Percentiles rank a stretch among this genome's conserved stretches.
Evolutionary conservation across 768 basidiomycete species (phyloP).

Genomic region (Pulveroboletus sp.): DNA sequence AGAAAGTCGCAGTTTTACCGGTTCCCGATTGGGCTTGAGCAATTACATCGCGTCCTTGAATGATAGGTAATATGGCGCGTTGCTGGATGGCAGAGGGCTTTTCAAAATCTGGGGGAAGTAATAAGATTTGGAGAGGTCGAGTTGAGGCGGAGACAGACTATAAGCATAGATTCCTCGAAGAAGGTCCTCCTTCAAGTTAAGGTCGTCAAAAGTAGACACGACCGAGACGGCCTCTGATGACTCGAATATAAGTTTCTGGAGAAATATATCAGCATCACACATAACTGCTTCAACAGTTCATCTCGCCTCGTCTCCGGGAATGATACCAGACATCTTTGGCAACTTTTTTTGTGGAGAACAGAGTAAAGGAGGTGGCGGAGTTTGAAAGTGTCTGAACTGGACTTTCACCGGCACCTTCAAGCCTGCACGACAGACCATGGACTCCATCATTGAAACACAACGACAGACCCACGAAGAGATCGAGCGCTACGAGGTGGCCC

Average conservation of each 20-base stretch:
- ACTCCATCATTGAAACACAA: conserved; percentile 90
- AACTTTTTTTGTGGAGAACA: conserved; percentile 27
- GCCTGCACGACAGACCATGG: conserved; percentile 49
- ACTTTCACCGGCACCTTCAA: neutral
- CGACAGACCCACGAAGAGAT: conserved; percentile 95
- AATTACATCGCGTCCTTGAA: conserved; percentile 94
- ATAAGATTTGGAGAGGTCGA: conserved; percentile 3
- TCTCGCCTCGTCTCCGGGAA: conserved; percentile 77
- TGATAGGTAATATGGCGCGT: conserved; percentile 94
- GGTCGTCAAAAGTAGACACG: conserved; percentile 85
- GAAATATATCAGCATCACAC: neutral
- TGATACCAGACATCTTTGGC: conserved; percentile 74
- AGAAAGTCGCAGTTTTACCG: conserved; percentile 99
- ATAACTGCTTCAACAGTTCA: conserved; percentile 14
- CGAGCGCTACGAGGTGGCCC: conserved; percentile 84
- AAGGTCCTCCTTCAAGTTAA: conserved; percentile 90
- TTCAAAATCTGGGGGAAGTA: conserved; percentile 68
- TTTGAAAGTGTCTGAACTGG: conserved; percentile 38
- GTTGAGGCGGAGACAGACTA: conserved; percentile 48
- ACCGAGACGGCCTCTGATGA: conserved; percentile 90
- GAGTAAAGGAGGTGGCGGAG: conserved; percentile 39
- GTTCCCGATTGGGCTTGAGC: conserved; percentile 99
- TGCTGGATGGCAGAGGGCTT: conserved; percentile 99
- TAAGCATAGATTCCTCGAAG: conserved; percentile 97
- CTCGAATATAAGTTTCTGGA: conserved; percentile 88